Percentiles rank a stretch among this genome's conserved stretches.
Conservation (phyloP, 192 early-diverging fungal genomes). For the Geranomyces variabilis region DNA sequence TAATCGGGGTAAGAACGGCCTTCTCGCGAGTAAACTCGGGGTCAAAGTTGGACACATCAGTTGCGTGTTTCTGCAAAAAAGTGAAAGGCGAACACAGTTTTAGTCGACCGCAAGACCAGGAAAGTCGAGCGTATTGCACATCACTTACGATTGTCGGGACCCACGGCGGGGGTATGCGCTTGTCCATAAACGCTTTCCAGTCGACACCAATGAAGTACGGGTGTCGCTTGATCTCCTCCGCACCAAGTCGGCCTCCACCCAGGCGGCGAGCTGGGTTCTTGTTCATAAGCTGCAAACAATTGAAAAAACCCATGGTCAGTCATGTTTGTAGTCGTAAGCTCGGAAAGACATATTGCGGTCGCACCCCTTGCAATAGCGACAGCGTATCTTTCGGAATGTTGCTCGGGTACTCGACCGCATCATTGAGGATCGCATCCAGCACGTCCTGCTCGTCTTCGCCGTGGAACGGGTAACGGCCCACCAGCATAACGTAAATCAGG, state of each 20-base stretch:
- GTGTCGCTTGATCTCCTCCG: slow-evolving; percentile 93
- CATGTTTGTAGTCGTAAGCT: no score
- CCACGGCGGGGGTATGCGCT: slow-evolving; percentile 85
- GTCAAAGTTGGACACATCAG: slow-evolving; percentile 98
- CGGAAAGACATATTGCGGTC: no score
- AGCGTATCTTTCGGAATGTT: slow-evolving; percentile 93
- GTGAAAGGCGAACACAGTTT: background rate
- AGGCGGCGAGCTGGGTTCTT: slow-evolving; percentile 87
- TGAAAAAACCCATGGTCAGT: slow-evolving; percentile 1
- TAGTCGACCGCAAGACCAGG: background rate
- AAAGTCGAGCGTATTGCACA: background rate
- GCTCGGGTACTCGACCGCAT: slow-evolving; percentile 91
- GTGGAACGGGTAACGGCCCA: slow-evolving; percentile 88
- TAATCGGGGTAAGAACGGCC: slow-evolving; percentile 89
- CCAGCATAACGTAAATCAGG: slow-evolving; percentile 88
- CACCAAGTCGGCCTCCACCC: slow-evolving; percentile 83
- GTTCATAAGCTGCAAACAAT: slow-evolving; percentile 69
- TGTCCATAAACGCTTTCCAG: slow-evolving; percentile 92
- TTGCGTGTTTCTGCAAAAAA: slow-evolving; percentile 51
- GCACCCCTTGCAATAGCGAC: slow-evolving; percentile 81
- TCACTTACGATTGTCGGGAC: slow-evolving; percentile 81
- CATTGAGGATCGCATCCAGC: slow-evolving; percentile 92
- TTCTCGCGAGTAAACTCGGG: slow-evolving; percentile 91
- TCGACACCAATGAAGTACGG: slow-evolving; percentile 93
- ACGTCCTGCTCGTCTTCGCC: slow-evolving; percentile 96